Evolutionary conservation across 202 grass and related monocot genomes (phyloP), one percentile per base, ranked within the genome.

Genomic region (Brachypodium distachyon): DNA sequence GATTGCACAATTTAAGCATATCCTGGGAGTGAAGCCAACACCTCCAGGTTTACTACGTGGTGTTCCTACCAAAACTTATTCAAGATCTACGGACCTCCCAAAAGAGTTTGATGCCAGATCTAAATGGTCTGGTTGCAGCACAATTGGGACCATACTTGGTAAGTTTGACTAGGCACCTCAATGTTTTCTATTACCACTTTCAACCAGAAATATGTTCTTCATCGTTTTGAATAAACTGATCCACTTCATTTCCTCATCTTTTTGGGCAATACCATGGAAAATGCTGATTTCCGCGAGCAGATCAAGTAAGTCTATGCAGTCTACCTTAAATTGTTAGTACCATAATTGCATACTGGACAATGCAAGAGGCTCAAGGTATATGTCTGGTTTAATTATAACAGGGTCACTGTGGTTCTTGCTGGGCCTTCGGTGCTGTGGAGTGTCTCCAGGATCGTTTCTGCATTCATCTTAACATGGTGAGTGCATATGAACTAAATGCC

Each of bases 401-500:
- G 89, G 91, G 95, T 47, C 95, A 97, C 39, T 97, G 91, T 87
- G 95, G 95, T 51, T 94, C 95, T 7, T 94, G 95, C 25, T 97
- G 91, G 95, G 95, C 89, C 50, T 94, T 97, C 80, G 94, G 79
- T 61, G 94, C 91, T 33, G 94, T 97, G 33, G 94, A 97, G 82
- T 88, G 84, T 21, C 87, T 97, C 54, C 86, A 90, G 22, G 95
- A 97, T 92, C 95, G 89, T 39, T 97, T 97, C 67, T 97, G 91
- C 80, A 92, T 98, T 59, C 89, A 98, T 72, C 84, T 88, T 38
- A 77, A 73, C 76, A 80, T 83, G 44, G 95, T 85, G 26, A 87
- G 77, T 23, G 31, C 19, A 74, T 84, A 57, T 16, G 42, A 21
- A 23, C 0, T 37, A 28, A 39, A 41, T 81, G 59, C 1, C 12